Conservation (phyloP, 495 filamentous ascomycete species). For the Talaromyces stipitatus region DNA sequence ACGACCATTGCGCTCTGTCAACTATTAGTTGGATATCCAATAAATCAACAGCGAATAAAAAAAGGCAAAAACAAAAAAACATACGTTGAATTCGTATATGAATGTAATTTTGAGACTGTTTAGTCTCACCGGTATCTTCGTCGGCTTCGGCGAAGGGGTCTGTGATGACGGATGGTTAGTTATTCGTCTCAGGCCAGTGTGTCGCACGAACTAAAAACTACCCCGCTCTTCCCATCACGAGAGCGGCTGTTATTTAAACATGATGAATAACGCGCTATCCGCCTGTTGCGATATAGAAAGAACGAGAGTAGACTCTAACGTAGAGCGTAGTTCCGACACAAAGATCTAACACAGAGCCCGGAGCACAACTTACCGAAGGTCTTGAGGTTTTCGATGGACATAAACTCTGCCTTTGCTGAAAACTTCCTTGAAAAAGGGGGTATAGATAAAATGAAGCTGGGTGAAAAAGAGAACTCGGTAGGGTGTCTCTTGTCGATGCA, state of each 20-base stretch:
- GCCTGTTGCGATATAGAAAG: background rate
- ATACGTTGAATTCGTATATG: slow-evolving; percentile 99
- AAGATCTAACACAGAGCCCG: background rate
- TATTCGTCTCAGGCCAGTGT: slow-evolving; percentile 27
- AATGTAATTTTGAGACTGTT: slow-evolving; percentile 96
- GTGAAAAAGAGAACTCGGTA: slow-evolving; percentile 25
- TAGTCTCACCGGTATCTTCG: slow-evolving; percentile 91
- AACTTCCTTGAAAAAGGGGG: slow-evolving; percentile 38
- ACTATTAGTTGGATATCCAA: slow-evolving; percentile 17
- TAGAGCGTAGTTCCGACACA: background rate
- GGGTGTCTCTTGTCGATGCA: slow-evolving; percentile 18
- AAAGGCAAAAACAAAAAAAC: slow-evolving; percentile 41
- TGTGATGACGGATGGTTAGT: slow-evolving; percentile 31
- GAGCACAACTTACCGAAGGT: slow-evolving; percentile 77
- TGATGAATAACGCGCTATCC: background rate
- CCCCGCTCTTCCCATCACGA: slow-evolving; percentile 4
- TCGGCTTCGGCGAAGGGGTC: slow-evolving; percentile 99
- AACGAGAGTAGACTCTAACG: background rate
- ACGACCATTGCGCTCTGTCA: slow-evolving; percentile 97
- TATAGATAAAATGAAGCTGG: slow-evolving; percentile 23
- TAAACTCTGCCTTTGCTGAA: slow-evolving; percentile 66
- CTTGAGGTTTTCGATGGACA: slow-evolving; percentile 99
- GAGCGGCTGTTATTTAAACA: background rate
- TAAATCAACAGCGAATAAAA: slow-evolving; percentile 9
- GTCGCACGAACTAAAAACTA: slow-evolving; percentile 1